A percentile compares a stretch with the other conserved stretches of the same genome.
Conservation (phyloP, 352 stramenopile species). For the Phytophthora ramorum region DNA sequence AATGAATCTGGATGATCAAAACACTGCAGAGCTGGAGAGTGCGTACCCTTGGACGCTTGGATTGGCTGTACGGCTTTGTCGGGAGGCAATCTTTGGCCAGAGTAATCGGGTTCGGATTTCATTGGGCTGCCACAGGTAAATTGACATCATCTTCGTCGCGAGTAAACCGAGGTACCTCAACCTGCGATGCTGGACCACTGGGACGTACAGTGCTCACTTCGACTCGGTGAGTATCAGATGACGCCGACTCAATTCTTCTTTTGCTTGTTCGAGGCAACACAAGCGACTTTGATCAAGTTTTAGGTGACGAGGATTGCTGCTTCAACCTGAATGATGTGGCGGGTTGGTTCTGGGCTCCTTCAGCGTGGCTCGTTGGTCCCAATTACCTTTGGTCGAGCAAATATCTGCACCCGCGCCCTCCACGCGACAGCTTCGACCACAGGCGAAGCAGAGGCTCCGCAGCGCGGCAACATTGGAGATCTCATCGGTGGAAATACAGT, state of each 20-base stretch:
- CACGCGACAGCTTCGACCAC: not conserved
- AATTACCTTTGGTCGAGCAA: not conserved
- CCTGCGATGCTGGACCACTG: not conserved
- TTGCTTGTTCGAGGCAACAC: not conserved
- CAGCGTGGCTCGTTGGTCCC: not conserved
- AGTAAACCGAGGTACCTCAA: slow-evolving; percentile 1
- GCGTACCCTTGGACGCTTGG: not conserved
- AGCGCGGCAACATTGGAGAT: slow-evolving; percentile 47
- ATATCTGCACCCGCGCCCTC: not conserved
- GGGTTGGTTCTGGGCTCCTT: slow-evolving; percentile 3
- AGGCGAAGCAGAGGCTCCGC: not conserved
- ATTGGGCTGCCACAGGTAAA: slow-evolving; percentile 5
- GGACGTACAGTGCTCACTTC: not conserved
- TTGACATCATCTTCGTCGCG: slow-evolving; percentile 6
- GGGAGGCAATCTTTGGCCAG: not conserved
- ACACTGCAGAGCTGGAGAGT: no score
- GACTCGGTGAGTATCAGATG: not conserved
- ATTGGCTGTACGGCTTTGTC: slow-evolving; percentile 2
- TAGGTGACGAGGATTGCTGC: no score
- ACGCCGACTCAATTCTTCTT: slow-evolving; percentile 1
- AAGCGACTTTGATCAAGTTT: not conserved
- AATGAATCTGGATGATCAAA: no score
- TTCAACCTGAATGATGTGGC: slow-evolving; percentile 4
- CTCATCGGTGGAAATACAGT: slow-evolving; percentile 47
- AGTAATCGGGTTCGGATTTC: slow-evolving; percentile 3